Percentiles rank a stretch among this genome's conserved stretches.
These are phyloP conservation scores for Acorus calamus DNA, from an alignment of 106 monocot species.

Conservation along the genomic window DNA sequence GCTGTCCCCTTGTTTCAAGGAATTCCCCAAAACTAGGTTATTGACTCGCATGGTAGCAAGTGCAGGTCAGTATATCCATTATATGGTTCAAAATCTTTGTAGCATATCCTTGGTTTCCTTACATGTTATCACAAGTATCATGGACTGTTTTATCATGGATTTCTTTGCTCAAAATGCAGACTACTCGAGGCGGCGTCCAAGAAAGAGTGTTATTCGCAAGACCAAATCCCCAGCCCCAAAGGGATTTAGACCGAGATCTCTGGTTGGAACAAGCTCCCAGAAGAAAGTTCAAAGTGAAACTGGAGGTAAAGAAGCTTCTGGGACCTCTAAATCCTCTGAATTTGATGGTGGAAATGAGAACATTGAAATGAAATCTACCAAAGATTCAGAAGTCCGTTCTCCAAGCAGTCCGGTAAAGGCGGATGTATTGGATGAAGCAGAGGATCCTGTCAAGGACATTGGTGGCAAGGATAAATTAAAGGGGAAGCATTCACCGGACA, in stretches of 20 bases:
- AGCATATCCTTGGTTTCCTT: too few species aligned
- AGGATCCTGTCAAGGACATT: slow-evolving; percentile 1
- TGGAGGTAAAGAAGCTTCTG: slow-evolving; percentile 17
- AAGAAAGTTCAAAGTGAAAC: slow-evolving; percentile 38
- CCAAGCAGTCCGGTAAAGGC: slow-evolving; percentile 2
- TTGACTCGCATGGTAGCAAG: slow-evolving; percentile 32
- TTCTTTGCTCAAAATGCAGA: slow-evolving; percentile 23
- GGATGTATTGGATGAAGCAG: slow-evolving; percentile 9
- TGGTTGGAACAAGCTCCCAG: slow-evolving; percentile 32
- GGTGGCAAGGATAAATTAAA: slow-evolving; percentile 3
- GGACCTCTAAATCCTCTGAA: slow-evolving; percentile 13
- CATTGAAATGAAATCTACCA: neutral
- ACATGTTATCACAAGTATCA: neutral
- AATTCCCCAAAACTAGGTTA: slow-evolving; percentile 20
- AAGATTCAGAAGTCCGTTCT: slow-evolving; percentile 4
- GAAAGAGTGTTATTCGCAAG: slow-evolving; percentile 48
- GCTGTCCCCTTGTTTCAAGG: slow-evolving; percentile 23
- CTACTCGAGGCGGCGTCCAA: slow-evolving; percentile 44
- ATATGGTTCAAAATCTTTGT: neutral
- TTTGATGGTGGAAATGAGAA: neutral
- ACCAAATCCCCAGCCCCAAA: slow-evolving; percentile 34
- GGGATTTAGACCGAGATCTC: slow-evolving; percentile 42
- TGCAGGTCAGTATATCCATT: slow-evolving; percentile 43
- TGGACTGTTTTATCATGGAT: slow-evolving; percentile 3
- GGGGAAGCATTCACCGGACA: neutral